These are phyloP conservation scores for Mariannaea elegans DNA, from an alignment of 2,329 filamentous ascomycete species.

Conservation along the genomic window DNA sequence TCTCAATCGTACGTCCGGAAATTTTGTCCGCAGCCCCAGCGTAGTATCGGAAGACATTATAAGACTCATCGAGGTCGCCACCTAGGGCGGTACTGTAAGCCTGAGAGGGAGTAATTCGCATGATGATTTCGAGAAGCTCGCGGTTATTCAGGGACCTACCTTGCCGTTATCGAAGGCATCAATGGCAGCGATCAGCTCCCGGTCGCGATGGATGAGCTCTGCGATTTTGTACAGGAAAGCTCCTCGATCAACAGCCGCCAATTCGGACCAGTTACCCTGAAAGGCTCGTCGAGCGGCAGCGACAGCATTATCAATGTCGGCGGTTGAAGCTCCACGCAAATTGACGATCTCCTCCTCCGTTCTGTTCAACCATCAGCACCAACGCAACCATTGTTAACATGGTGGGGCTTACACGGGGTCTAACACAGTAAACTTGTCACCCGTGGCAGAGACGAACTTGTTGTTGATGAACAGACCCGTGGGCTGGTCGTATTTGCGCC, in stretches of 20 bases:
- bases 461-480: conserved; percentile 43
- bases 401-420: conserved; percentile 28
- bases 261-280: conserved; percentile 18
- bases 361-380: not conserved
- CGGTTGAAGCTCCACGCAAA: conserved; percentile 16
- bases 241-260: conserved; percentile 17
- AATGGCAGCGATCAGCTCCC: conserved; percentile 20
- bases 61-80: conserved; percentile 61
- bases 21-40: conserved; percentile 77
- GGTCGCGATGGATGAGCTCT: conserved; percentile 22
- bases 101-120: conserved; percentile 4
- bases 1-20: conserved; percentile 73
- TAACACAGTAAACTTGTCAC: conserved; percentile 33
- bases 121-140: not conserved
- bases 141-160: not conserved
- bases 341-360: conserved; percentile 17
- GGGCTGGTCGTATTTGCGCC: conserved; percentile 50
- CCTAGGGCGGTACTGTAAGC: conserved; percentile 53
- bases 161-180: conserved; percentile 17
- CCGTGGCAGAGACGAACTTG: conserved; percentile 34
- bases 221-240: conserved; percentile 20
- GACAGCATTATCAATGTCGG: conserved; percentile 19
- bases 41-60: conserved; percentile 68
- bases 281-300: conserved; percentile 19
- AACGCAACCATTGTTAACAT: rapidly evolving